Evolutionary conservation across 495 filamentous ascomycete genomes (phyloP), one percentile per base, ranked within the genome.

Genomic region (Neurospora sp.): DNA sequence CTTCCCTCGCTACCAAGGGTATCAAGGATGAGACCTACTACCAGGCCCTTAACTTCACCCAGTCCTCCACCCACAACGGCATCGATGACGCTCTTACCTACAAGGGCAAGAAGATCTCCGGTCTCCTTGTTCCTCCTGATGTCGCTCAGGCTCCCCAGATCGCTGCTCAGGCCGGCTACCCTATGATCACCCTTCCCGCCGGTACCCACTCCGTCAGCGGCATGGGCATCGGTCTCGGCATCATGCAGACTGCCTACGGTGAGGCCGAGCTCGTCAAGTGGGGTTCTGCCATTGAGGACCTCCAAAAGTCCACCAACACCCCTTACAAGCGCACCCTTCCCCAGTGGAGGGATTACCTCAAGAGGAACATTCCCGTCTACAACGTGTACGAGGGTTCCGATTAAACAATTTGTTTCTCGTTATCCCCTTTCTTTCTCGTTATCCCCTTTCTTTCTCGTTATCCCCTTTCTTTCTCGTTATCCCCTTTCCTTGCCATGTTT

Each of bases 201-300:
- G 88, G 87, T 16, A 80, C 85, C 12, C 83, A 85, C 76, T 71
- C 80, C 4, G 76, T 75, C 37, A 91, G 84, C 1, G 89, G 90
- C 12, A 92, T 94, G 88, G 90, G 90, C 1, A 92, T 90, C 77
- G 91, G 92, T 0, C 78, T 94, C 31, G 89, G 86, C 3, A 81
- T 94, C 46, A 88, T 93, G 86, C 80, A 80, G 70, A 91, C 90
- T 4, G 91, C 91, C 1, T 93, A 85, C 79, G 85, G 84, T 4
- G 92, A 94, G 78, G 81, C 81, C 2, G 83, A 81, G 62, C 79
- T 93, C 72, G 82, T 93, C 70, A 88, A 85, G 81, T 92, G 85
- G 75, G 90, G 85, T 9, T 89, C 87, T 78, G 92, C 91, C 16
- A 91, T 93, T 78, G 91, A 93, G 81, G 89, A 92, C 79, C 42